phyloP scores from a whole-genome alignment of 352 stramenopile species.

The Phytophthora tentaculata region DNA sequence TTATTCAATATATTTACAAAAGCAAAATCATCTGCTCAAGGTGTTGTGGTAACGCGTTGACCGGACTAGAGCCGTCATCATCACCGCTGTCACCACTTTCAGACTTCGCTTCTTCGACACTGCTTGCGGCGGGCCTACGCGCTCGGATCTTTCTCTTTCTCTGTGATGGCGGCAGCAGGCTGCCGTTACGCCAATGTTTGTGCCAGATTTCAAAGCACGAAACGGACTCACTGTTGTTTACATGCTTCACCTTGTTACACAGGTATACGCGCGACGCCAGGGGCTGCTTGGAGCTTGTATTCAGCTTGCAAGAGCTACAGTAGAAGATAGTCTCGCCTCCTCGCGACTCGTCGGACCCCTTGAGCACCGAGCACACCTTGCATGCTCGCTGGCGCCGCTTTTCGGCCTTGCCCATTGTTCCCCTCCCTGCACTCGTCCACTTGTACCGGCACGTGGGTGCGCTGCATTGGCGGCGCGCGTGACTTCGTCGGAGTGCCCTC shows the following conservation, averaged over 20 bases:
- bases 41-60: neutral
- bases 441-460: neutral
- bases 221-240: neutral
- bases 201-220: neutral
- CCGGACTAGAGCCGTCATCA: neutral
- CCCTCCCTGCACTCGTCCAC: neutral
- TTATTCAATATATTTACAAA: neutral
- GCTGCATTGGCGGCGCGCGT: neutral
- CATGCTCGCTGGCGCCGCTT: neutral
- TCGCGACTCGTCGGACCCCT: neutral
- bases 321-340: neutral
- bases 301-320: neutral
- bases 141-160: neutral
- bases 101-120: neutral
- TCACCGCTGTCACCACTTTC: neutral
- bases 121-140: neutral
- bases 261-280: neutral
- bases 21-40: neutral
- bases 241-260: neutral
- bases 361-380: neutral
- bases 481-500: neutral
- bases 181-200: neutral
- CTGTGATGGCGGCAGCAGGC: neutral
- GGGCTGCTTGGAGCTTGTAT: neutral
- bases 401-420: neutral